These are phyloP conservation scores for Penicillium turbatum DNA, from an alignment of 495 filamentous ascomycete genomes.

Conservation along the genomic window DNA sequence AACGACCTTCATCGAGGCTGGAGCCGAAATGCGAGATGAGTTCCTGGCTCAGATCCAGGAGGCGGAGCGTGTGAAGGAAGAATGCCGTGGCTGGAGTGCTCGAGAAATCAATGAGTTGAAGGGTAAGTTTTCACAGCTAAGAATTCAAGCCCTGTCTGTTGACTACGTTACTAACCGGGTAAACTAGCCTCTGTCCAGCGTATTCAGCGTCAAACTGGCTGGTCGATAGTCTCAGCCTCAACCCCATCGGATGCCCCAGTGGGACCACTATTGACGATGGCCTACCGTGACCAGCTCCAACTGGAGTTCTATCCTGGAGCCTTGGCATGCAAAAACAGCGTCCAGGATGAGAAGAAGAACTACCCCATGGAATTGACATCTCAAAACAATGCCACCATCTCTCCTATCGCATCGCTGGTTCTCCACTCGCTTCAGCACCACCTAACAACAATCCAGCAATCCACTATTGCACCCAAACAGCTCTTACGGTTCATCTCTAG, in stretches of 20 bases:
- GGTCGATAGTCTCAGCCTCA: slow-evolving; percentile 66
- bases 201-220: slow-evolving; percentile 69
- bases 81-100: slow-evolving; percentile 83
- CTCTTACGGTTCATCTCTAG: slow-evolving; percentile 38
- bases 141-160: slow-evolving; percentile 6
- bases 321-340: slow-evolving; percentile 38
- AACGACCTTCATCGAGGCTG: slow-evolving; percentile 54
- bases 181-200: slow-evolving; percentile 57
- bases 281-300: slow-evolving; percentile 72
- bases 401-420: slow-evolving; percentile 36
- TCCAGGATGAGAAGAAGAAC: slow-evolving; percentile 16
- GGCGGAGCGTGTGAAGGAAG: slow-evolving; percentile 77
- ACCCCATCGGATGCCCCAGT: slow-evolving; percentile 24
- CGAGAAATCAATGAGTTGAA: slow-evolving; percentile 71
- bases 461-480: slow-evolving; percentile 30
- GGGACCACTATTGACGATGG: slow-evolving; percentile 64
- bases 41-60: slow-evolving; percentile 71
- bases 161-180: neutral
- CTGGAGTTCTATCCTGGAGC: slow-evolving; percentile 67
- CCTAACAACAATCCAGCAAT: slow-evolving; percentile 31
- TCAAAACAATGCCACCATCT: slow-evolving; percentile 20
- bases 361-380: slow-evolving; percentile 30
- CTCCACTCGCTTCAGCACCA: slow-evolving; percentile 36
- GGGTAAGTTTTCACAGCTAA: slow-evolving; percentile 39
- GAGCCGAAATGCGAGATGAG: slow-evolving; percentile 61